Evolutionary conservation across 805 yeast species (phyloP).

Genomic region (Yueomyces sinensis): DNA sequence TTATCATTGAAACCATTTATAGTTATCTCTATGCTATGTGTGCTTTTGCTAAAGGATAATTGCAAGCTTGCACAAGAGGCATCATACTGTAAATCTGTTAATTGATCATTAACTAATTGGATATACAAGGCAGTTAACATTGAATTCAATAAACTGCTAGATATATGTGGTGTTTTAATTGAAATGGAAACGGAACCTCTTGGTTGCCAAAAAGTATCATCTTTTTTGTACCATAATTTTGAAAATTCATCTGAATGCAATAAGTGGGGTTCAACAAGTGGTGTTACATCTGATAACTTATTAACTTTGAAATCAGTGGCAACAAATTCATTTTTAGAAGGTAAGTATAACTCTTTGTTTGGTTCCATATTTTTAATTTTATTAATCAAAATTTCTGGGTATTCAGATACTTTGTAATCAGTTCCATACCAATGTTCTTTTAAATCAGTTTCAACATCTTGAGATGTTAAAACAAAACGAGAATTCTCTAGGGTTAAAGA

Average conservation of each 20-base stretch:
- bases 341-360: conserved; percentile 38
- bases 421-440: conserved; percentile 89
- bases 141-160: conserved; percentile 42
- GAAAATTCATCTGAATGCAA: conserved; percentile 32
- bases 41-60: conserved; percentile 41
- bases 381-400: conserved; percentile 29
- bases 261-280: conserved; percentile 48
- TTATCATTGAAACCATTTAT: conserved; percentile 80
- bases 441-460: conserved; percentile 34
- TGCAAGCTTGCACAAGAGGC: conserved; percentile 73
- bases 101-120: conserved; percentile 61
- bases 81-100: conserved; percentile 61
- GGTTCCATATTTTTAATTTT: conserved; percentile 22
- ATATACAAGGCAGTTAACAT: conserved; percentile 49
- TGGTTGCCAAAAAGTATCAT: conserved; percentile 81
- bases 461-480: conserved; percentile 42
- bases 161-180: conserved; percentile 52
- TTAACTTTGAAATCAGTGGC: conserved; percentile 65
- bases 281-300: conserved; percentile 22
- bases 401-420: conserved; percentile 40
- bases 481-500: conserved; percentile 47
- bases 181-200: conserved; percentile 59
- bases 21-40: conserved; percentile 58
- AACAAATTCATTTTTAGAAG: conserved; percentile 65
- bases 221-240: conserved; percentile 79